Base-by-base conservation (phyloP, 1,284 basidiomycete genomes). In the Moniliophthora roreri region DNA sequence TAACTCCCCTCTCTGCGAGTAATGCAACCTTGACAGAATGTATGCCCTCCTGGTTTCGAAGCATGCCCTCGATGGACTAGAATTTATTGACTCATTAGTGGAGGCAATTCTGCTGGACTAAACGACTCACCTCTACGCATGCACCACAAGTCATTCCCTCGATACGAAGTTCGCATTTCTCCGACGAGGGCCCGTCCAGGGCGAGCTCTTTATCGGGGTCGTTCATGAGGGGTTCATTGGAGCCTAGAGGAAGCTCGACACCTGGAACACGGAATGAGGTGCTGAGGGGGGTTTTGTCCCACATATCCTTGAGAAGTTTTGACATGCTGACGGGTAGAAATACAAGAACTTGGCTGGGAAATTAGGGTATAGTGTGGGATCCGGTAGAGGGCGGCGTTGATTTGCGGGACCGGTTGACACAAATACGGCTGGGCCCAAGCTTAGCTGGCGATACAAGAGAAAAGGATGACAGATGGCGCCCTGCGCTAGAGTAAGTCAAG, bases 111-210 rank as follows among this genome's bases (percentile, higher is more conserved):
- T 15, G 11, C 18, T 28, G 11, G 34, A n/a, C 16, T 15, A 26
- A 20, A 45, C 26, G 23, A 69, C 82, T 61, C 62, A 90, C 91
- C 81, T 93, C 87, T n/a, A 95, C 93, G 64, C 92, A 95, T 38
- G 91, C 76, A 8, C 91, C 87, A 63, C 92, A 95, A 0, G 93
- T 94, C 92, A 95, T 95, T n/a, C 93, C 93, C 64, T 91, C 86
- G 65, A 94, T 85, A 56, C 86, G 74, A 36, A 94, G 71, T 62
- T 92, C 91, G 63, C 86, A 89, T 70, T 70, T 80, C 48, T 72
- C 74, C 8, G 59, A 60, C 7, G 55, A 58, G 11, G 57, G 55
- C 18, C 46, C 56, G 11, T 50, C 44, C 39, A 56, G 55, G 24
- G 52, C 56, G 1, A 56, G 40, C 9, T 60, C 54, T 40, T 68